A percentile compares a stretch with the other conserved stretches of the same genome.
phyloP scores from a whole-genome alignment of 164 flowering plant species.

The Vitis rotundifolia region DNA sequence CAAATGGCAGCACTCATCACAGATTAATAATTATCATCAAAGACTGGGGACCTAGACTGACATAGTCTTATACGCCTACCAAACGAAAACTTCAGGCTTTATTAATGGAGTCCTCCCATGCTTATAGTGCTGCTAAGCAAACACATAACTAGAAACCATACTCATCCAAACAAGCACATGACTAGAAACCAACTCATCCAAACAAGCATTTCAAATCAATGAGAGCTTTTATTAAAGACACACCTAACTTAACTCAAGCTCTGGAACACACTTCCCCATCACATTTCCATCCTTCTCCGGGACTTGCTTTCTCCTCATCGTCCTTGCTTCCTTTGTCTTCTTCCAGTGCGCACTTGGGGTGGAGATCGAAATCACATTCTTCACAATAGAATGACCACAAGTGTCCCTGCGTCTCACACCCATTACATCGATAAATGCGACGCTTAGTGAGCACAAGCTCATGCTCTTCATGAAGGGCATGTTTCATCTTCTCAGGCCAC shows the following conservation, averaged over 20 bases:
- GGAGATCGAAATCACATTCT: constrained; percentile 62
- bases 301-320: constrained; percentile 12
- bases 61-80: no score
- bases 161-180: no score
- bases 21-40: no score
- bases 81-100: no score
- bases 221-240: neutral
- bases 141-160: no score
- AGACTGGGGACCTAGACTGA: no score
- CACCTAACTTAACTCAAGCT: constrained; percentile 5
- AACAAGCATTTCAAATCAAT: no score
- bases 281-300: constrained; percentile 50
- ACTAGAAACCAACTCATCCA: no score
- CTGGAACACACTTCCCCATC: constrained; percentile 30
- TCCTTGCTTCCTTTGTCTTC: constrained; percentile 17
- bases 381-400: constrained; percentile 56
- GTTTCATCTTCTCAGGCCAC: constrained; percentile 72
- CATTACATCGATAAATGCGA: constrained; percentile 37
- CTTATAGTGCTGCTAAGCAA: no score
- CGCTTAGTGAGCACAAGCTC: constrained; percentile 48
- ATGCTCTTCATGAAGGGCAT: constrained; percentile 51
- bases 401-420: constrained; percentile 42
- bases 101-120: no score
- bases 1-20: no score
- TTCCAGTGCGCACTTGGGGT: constrained; percentile 55